Conservation (phyloP, 2,329 filamentous ascomycete species). For the Falciphora oryzae region DNA sequence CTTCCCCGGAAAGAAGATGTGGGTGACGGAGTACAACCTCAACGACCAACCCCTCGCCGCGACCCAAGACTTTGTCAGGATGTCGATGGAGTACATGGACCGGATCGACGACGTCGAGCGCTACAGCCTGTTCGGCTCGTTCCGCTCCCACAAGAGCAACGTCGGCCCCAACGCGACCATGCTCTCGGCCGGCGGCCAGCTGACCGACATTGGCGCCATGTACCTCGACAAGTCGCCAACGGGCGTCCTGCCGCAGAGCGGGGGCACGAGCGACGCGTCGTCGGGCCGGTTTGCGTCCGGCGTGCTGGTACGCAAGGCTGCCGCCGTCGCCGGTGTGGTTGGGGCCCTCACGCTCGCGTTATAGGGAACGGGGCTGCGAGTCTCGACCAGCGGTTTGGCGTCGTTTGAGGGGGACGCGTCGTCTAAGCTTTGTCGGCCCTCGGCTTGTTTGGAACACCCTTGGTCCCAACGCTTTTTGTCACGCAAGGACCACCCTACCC, state of each 20-base stretch:
- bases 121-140: constrained; percentile 73
- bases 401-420: neutral
- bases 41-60: constrained; percentile 47
- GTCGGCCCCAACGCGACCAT: constrained; percentile 69
- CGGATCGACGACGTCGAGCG: constrained; percentile 53
- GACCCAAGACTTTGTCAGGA: constrained; percentile 64
- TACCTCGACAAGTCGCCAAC: constrained; percentile 58
- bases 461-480: too few relatives aligned
- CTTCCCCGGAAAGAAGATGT: constrained; percentile 58
- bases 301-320: neutral
- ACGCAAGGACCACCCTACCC: too few relatives aligned
- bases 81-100: constrained; percentile 61
- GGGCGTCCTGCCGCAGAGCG: constrained; percentile 32
- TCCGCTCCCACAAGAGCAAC: constrained; percentile 63
- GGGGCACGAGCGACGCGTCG: neutral
- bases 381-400: neutral
- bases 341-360: neutral
- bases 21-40: constrained; percentile 74
- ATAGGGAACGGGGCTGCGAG: neutral
- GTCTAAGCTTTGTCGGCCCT: neutral
- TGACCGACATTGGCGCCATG: constrained; percentile 73
- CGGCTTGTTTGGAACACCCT: too few relatives aligned
- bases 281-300: neutral
- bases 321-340: neutral
- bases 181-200: constrained; percentile 58